Base-by-base conservation (phyloP, 2,329 filamentous ascomycete genomes). In the Phyllosticta capitalensis region DNA sequence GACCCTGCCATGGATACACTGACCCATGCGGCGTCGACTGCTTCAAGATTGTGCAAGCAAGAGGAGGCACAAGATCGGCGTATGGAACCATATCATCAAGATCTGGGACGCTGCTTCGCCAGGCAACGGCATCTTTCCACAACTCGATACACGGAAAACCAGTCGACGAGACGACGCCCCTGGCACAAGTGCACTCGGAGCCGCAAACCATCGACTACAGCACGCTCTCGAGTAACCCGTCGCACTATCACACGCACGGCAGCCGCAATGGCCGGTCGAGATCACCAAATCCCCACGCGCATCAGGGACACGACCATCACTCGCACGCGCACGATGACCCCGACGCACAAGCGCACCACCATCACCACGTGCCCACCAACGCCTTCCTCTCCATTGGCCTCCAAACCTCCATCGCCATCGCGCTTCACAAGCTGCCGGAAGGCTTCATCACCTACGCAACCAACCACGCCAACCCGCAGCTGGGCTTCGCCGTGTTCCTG, bases 301-400 rank as follows among this genome's bases (percentile, higher is more conserved):
- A 57, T 24, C 28, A 65, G 54, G 59, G 58, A 45, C 63, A 68
- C 33, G 64, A 69, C 45, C 50, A 56, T n/a, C 52, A 56, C 17
- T 33, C 62, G 51, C 57, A 54, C 58, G 62, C 57, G 53, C 62
- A 57, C 64, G 63, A 58, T 38, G 56, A 55, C 26, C 62, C 52
- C 17, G 38, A 20, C 61, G 56, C 22, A 63, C 60, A 55, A 26
- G 56, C 61, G 57, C 26, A 65, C 61, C 92, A 96, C 68, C 92
- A 99, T 68, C 92, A 99, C 73, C 94, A 99, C 71, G 92, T 97
- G 2, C 90, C 92, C 0, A 86, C 89, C 63, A 97, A 97, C 68
- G 90, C 90, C 5, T 99, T 96, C 72, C 79, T 97, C 63, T 89
- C 89, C 56, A 94, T 97, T 62, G 92, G 94, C n/a, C 82, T 99